Evolutionary conservation across 495 filamentous ascomycete species (phyloP).

Genomic region (Mycothermus thermophilus): DNA sequence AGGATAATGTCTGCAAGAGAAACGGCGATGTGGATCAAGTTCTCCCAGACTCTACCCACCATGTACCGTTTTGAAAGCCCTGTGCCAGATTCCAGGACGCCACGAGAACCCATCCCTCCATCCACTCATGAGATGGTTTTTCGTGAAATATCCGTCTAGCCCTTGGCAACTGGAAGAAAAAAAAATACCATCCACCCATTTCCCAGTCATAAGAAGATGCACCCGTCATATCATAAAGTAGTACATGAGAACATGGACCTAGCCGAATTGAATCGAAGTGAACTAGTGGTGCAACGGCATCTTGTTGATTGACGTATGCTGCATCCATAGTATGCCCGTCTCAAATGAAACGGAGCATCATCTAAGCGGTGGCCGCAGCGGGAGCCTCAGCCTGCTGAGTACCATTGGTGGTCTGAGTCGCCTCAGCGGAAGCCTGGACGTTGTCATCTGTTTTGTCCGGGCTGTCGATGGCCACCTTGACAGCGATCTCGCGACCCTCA

Average conservation of each 20-base stretch:
- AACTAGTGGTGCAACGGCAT: slow-evolving; percentile 14
- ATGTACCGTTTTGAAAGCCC: slow-evolving; percentile 13
- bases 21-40: slow-evolving; percentile 17
- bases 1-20: slow-evolving; percentile 14
- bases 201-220: slow-evolving; percentile 11
- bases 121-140: slow-evolving; percentile 17
- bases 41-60: slow-evolving; percentile 20
- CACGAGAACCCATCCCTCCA: slow-evolving; percentile 19
- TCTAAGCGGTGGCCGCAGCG: slow-evolving; percentile 15
- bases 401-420: slow-evolving; percentile 24
- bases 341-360: slow-evolving; percentile 1
- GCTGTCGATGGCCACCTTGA: slow-evolving; percentile 99
- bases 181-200: slow-evolving; percentile 21
- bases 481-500: slow-evolving; percentile 95
- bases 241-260: slow-evolving; percentile 20
- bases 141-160: no score
- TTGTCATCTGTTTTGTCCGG: slow-evolving; percentile 95
- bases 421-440: slow-evolving; percentile 37
- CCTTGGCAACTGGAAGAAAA: slow-evolving; percentile 9
- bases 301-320: slow-evolving; percentile 12
- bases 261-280: slow-evolving; percentile 12
- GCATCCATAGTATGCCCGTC: slow-evolving; percentile 10
- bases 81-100: slow-evolving; percentile 21
- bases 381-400: slow-evolving; percentile 29
- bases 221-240: slow-evolving; percentile 21